Conservation (phyloP, 352 stramenopile species). For the Sclerospora graminicola region DNA sequence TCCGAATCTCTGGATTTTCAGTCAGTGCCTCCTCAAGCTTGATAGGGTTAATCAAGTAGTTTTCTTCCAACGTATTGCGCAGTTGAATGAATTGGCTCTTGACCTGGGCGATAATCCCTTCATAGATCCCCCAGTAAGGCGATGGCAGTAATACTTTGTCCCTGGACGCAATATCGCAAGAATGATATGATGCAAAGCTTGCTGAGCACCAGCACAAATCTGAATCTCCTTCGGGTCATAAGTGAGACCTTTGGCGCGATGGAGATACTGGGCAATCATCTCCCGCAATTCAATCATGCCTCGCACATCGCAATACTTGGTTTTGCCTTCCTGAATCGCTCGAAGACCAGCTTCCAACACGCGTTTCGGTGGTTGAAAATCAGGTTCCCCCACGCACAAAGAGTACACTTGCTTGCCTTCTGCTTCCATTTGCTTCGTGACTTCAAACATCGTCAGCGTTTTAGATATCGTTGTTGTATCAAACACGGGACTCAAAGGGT, state of each 20-base stretch:
- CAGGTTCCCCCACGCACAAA: conserved; percentile 93
- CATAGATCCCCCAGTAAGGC: conserved; percentile 95
- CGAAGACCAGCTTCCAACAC: conserved; percentile 81
- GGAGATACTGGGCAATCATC: conserved; percentile 86
- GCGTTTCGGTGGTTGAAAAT: conserved; percentile 85
- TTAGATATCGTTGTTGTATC: conserved; percentile 78
- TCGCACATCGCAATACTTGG: conserved; percentile 93
- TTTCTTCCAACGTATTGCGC: conserved; percentile 77
- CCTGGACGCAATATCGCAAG: conserved; percentile 81
- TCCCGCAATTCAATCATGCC: conserved; percentile 82
- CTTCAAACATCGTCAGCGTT: conserved; percentile 89
- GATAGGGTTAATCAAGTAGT: conserved; percentile 85
- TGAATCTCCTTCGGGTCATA: conserved; percentile 92
- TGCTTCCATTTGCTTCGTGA: conserved; percentile 93
- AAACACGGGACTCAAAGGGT: conserved; percentile 74
- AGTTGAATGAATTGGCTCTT: conserved; percentile 85
- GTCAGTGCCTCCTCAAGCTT: conserved; percentile 62
- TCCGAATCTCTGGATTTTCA: conserved; percentile 56
- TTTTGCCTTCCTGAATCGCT: conserved; percentile 68
- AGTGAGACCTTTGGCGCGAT: conserved; percentile 77
- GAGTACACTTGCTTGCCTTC: conserved; percentile 86
- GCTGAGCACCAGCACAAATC: conserved; percentile 94
- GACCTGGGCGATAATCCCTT: conserved; percentile 89
- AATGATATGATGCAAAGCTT: conserved; percentile 89
- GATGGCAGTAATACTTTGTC: conserved; percentile 93